Evolutionary conservation across 257 asterid species (phyloP).

Genomic region (Avicennia marina): DNA sequence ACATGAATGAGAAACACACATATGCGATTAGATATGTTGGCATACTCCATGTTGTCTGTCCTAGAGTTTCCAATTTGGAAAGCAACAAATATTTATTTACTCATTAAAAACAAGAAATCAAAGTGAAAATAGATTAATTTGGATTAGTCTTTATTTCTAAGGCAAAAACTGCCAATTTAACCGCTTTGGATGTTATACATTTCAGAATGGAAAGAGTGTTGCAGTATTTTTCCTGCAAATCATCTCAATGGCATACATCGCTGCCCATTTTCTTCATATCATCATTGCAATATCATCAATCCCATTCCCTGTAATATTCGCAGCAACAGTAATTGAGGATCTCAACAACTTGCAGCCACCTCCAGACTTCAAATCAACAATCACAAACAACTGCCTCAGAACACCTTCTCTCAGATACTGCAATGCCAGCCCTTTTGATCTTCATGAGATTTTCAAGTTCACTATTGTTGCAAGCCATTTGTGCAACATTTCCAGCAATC

Average conservation of each 20-base stretch:
- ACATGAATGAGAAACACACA: too few relatives aligned
- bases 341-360: constrained; percentile 48
- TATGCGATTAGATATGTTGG: too few relatives aligned
- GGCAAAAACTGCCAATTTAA: constrained; percentile 12
- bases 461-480: constrained; percentile 58
- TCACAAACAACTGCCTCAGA: constrained; percentile 43
- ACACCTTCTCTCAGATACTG: constrained; percentile 55
- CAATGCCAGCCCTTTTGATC: constrained; percentile 33
- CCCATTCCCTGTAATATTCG: constrained; percentile 7
- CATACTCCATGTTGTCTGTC: too few relatives aligned
- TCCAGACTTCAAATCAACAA: constrained; percentile 45
- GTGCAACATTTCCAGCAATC: constrained; percentile 46
- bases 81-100: too few relatives aligned
- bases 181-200: neutral
- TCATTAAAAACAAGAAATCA: too few relatives aligned
- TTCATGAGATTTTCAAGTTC: constrained; percentile 41
- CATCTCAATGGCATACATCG: constrained; percentile 29
- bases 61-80: too few relatives aligned
- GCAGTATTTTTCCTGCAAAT: neutral
- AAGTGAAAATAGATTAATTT: too few relatives aligned
- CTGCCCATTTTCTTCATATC: constrained; percentile 13
- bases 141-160: too few relatives aligned
- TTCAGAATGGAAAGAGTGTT: neutral
- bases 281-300: constrained; percentile 10
- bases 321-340: constrained; percentile 46